Evolutionary conservation across 106 monocot genomes (phyloP).

Genomic region (Dioscorea alata): DNA sequence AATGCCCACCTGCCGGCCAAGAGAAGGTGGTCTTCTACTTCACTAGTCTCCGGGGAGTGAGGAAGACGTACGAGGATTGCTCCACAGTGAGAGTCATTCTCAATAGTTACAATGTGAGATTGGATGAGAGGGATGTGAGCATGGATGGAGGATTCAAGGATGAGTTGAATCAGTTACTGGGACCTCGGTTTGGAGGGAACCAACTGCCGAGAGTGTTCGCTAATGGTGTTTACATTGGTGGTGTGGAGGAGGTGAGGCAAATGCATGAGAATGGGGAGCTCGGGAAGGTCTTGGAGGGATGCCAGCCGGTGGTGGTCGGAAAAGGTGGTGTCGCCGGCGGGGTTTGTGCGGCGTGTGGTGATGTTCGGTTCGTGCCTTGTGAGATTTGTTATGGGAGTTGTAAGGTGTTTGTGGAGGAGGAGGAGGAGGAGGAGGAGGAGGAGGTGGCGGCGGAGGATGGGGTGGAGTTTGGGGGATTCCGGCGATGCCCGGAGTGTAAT

Average conservation of each 20-base stretch:
- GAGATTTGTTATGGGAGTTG: slow-evolving; percentile 69
- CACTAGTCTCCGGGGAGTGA: slow-evolving; percentile 78
- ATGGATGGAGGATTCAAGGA: slow-evolving; percentile 69
- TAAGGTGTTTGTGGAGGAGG: slow-evolving; percentile 56
- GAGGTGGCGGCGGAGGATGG: not conserved
- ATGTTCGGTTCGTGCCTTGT: slow-evolving; percentile 58
- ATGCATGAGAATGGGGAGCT: slow-evolving; percentile 66
- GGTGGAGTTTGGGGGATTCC: slow-evolving; percentile 23
- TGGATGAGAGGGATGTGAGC: slow-evolving; percentile 87
- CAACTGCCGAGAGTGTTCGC: slow-evolving; percentile 65
- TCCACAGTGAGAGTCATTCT: slow-evolving; percentile 35
- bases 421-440: slow-evolving; percentile 20
- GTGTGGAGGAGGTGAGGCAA: slow-evolving; percentile 52
- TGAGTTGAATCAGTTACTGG: slow-evolving; percentile 51
- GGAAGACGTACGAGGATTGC: slow-evolving; percentile 87
- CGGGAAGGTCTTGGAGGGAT: slow-evolving; percentile 27
- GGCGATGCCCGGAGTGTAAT: slow-evolving; percentile 71
- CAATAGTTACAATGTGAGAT: slow-evolving; percentile 39
- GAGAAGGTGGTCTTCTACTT: slow-evolving; percentile 61
- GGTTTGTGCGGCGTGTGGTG: slow-evolving; percentile 51
- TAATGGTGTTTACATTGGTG: slow-evolving; percentile 56
- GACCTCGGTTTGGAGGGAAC: slow-evolving; percentile 21
- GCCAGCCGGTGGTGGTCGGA: slow-evolving; percentile 22
- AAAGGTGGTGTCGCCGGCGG: slow-evolving; percentile 6
- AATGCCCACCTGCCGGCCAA: slow-evolving; percentile 20